phyloP scores from a whole-genome alignment of 805 yeast genomes.

The Saturnispora serradocipensis region DNA sequence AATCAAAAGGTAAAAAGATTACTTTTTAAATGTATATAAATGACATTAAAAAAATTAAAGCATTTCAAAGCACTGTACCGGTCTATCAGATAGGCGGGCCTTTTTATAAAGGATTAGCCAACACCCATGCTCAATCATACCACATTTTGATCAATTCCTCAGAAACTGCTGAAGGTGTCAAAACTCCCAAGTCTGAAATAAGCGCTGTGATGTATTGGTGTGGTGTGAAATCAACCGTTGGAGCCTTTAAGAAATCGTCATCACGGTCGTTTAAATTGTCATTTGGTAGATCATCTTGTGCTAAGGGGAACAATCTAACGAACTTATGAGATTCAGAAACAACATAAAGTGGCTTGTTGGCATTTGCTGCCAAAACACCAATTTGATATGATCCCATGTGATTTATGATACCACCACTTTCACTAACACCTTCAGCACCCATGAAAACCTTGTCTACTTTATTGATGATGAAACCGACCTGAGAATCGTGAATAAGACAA shows the following conservation, averaged over 20 bases:
- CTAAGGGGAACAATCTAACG: constrained; percentile 89
- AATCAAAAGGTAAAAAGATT: constrained; percentile 81
- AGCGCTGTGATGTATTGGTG: constrained; percentile 92
- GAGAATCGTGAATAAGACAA: constrained; percentile 79
- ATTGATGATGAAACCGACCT: constrained; percentile 87
- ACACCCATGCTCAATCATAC: constrained; percentile 56
- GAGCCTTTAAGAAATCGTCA: constrained; percentile 31
- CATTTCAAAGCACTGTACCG: background rate
- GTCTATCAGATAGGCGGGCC: background rate
- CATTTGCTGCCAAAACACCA: constrained; percentile 82
- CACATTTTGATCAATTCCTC: constrained; percentile 97
- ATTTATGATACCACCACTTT: constrained; percentile 95
- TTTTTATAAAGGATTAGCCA: background rate
- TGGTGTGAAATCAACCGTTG: constrained; percentile 85
- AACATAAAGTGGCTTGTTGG: constrained; percentile 89
- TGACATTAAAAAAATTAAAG: background rate
- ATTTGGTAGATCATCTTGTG: constrained; percentile 80
- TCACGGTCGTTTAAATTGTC: constrained; percentile 20
- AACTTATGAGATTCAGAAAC: constrained; percentile 94
- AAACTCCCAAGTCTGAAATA: constrained; percentile 91
- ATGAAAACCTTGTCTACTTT: constrained; percentile 88
- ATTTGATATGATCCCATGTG: constrained; percentile 92
- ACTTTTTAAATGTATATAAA: constrained; percentile 36
- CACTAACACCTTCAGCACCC: constrained; percentile 99
- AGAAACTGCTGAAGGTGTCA: constrained; percentile 97